phyloP scores from a whole-genome alignment of 331 rosid genomes.

The Quercus lobata region DNA sequence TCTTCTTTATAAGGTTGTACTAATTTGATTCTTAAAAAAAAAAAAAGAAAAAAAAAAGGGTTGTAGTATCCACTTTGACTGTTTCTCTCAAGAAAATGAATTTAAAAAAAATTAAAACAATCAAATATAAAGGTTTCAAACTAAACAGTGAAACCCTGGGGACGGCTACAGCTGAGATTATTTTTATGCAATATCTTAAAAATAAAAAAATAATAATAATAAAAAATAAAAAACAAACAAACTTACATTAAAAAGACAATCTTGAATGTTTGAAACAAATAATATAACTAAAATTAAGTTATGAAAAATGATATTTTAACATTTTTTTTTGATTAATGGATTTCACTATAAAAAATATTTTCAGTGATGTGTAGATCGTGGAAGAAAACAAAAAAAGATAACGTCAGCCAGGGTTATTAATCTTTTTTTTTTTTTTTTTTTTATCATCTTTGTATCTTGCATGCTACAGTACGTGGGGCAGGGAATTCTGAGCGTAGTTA shows the following conservation, averaged over 20 bases:
- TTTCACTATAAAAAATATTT: too few relatives aligned
- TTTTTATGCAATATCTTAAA: too few relatives aligned
- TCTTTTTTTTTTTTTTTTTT: background rate
- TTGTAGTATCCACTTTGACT: slow-evolving; percentile 1
- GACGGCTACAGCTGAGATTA: too few relatives aligned
- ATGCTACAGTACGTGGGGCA: slow-evolving; percentile 22
- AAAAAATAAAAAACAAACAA: background rate
- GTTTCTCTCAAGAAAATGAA: background rate
- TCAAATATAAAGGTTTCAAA: too few relatives aligned
- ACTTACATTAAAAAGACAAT: background rate
- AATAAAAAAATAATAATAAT: background rate
- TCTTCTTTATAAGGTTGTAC: too few relatives aligned
- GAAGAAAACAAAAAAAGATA: background rate
- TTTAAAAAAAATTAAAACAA: too few relatives aligned
- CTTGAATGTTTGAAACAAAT: background rate
- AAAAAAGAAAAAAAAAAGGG: slow-evolving; percentile 11
- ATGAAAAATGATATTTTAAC: background rate
- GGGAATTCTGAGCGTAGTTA: slow-evolving; percentile 32
- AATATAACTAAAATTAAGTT: background rate
- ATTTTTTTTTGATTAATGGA: background rate
- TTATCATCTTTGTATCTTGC: background rate
- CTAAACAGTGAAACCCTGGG: too few relatives aligned
- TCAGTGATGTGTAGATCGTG: background rate
- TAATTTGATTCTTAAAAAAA: background rate
- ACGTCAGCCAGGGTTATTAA: background rate